Evolutionary conservation across 805 yeast genomes (phyloP).

Genomic region (Kuraishia borneana): DNA sequence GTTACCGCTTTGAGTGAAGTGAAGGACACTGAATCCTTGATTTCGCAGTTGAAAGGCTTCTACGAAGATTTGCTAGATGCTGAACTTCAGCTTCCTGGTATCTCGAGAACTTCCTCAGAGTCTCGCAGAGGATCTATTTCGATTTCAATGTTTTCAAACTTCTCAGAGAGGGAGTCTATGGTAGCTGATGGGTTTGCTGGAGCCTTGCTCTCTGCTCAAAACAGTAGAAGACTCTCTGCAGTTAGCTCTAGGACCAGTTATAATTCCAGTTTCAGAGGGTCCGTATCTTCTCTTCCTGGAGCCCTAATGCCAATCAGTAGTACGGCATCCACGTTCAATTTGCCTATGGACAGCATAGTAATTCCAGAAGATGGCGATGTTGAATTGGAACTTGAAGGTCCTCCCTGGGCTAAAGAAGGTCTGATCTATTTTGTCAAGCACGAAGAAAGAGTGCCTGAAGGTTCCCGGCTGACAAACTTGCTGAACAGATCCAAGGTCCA

Average conservation of each 20-base stretch:
- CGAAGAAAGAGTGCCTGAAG: constrained; percentile 2
- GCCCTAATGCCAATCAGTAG: constrained; percentile 5
- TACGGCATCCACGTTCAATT: background rate
- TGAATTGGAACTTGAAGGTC: constrained; percentile 53
- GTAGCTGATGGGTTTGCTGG: constrained; percentile 12
- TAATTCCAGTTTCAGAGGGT: background rate
- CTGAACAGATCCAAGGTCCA: background rate
- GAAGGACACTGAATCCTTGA: constrained; percentile 8
- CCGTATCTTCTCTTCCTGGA: constrained; percentile 4
- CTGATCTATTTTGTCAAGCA: constrained; percentile 14
- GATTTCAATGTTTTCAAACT: background rate
- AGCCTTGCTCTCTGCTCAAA: constrained; percentile 13
- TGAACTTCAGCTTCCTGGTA: constrained; percentile 15
- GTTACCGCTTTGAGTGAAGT: constrained; percentile 28
- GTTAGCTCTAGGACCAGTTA: constrained; percentile 7
- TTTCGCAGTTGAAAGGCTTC: constrained; percentile 22
- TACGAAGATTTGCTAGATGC: constrained; percentile 28
- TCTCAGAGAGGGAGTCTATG: background rate
- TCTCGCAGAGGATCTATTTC: constrained; percentile 1
- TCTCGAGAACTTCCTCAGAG: background rate
- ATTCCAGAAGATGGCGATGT: constrained; percentile 40
- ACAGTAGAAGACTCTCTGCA: constrained; percentile 10
- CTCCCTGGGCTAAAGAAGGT: constrained; percentile 76
- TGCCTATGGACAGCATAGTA: constrained; percentile 2
- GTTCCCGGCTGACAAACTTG: background rate